Conservation (phyloP, 1,284 basidiomycete species). For the Leccinum pachyderme region DNA sequence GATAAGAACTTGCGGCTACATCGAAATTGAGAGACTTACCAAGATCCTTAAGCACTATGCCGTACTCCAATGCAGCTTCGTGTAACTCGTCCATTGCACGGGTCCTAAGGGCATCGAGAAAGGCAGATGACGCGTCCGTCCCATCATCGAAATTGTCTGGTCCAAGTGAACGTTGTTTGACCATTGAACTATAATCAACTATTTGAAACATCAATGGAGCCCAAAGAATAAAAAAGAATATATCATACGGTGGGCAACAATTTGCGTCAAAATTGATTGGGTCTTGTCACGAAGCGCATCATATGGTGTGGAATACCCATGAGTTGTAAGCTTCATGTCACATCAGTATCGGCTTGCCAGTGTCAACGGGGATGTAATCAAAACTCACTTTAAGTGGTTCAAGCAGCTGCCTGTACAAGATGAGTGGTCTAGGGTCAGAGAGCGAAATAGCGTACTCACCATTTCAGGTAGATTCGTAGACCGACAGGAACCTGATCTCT, state of each 20-base stretch:
- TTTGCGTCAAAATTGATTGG: conserved; percentile 79
- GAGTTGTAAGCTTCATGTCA: conserved; percentile 52
- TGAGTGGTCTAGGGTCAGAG: neutral
- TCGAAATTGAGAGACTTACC: conserved; percentile 38
- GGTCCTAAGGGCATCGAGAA: conserved; percentile 74
- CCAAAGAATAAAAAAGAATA: conserved; percentile 34
- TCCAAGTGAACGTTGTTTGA: conserved; percentile 75
- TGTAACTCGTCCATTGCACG: conserved; percentile 84
- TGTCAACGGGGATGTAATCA: neutral
- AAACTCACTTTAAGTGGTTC: conserved; percentile 62
- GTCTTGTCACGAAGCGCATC: conserved; percentile 80
- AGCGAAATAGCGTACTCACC: conserved; percentile 35
- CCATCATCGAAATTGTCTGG: conserved; percentile 71
- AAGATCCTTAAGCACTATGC: conserved; percentile 75
- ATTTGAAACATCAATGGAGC: conserved; percentile 8
- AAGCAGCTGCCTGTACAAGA: conserved; percentile 51
- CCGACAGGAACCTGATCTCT: conserved; percentile 81
- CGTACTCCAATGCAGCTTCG: conserved; percentile 74
- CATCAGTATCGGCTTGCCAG: conserved; percentile 7
- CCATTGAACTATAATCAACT: conserved; percentile 61
- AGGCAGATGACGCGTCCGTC: conserved; percentile 65
- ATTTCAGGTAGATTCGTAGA: conserved; percentile 78
- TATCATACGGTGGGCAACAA: conserved; percentile 64
- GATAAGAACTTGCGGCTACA: neutral
- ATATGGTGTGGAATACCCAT: conserved; percentile 79